A percentile compares a stretch with the other conserved stretches of the same genome.
These are phyloP conservation scores for Elsinoe australis DNA, from an alignment of 2,329 filamentous ascomycete genomes.

Conservation along the genomic window DNA sequence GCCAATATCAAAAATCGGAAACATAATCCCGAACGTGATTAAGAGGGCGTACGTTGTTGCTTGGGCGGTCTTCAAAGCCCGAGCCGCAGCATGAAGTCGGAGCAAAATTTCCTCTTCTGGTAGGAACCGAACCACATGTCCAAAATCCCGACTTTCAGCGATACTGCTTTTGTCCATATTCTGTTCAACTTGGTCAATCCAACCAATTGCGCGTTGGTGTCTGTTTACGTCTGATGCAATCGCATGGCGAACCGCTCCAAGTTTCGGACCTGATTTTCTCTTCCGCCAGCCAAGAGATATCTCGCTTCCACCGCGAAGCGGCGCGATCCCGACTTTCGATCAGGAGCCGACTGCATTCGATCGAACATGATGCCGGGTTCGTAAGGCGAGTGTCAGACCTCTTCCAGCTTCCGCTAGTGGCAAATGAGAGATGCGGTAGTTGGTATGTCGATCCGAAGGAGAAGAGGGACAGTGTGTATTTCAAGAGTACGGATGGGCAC, in stretches of 20 bases:
- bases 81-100: background rate
- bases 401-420: constrained; percentile 62
- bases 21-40: no score
- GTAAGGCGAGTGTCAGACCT: constrained; percentile 53
- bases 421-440: constrained; percentile 90
- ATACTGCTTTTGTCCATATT: no score
- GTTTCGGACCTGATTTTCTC: constrained; percentile 46
- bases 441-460: constrained; percentile 71
- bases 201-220: no score
- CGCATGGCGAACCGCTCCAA: background rate
- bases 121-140: background rate
- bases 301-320: constrained; percentile 60
- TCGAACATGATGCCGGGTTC: constrained; percentile 68
- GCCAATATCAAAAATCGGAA: no score
- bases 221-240: no score
- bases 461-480: constrained; percentile 75
- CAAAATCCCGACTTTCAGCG: no score
- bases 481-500: constrained; percentile 97
- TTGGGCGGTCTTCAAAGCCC: background rate
- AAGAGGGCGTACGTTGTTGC: background rate
- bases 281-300: constrained; percentile 55
- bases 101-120: background rate
- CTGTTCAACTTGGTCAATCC: no score
- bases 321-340: constrained; percentile 70
- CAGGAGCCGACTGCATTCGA: constrained; percentile 73